Conservation (phyloP, 805 yeast genomes). For the Torulaspora gathmanii region DNA sequence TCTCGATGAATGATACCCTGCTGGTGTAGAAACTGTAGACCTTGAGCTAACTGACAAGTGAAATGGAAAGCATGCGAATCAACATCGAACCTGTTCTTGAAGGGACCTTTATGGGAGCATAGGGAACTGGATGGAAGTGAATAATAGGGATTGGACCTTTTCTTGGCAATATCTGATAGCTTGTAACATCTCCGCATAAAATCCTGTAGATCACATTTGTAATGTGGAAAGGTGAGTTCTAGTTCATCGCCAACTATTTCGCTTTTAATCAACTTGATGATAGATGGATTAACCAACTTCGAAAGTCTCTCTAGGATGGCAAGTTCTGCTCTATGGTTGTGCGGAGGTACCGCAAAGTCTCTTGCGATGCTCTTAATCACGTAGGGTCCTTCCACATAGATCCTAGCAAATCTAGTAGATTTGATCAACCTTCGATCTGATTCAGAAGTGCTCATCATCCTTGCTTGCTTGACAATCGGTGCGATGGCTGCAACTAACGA, state of each 20-base stretch:
- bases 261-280: slow-evolving; percentile 21
- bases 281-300: slow-evolving; percentile 3
- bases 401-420: slow-evolving; percentile 28
- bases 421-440: slow-evolving; percentile 12
- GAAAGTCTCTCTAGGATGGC: slow-evolving; percentile 20
- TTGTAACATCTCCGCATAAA: slow-evolving; percentile 20
- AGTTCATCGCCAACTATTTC: slow-evolving; percentile 15
- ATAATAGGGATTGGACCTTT: slow-evolving; percentile 23
- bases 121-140: slow-evolving; percentile 1
- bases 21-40: slow-evolving; percentile 75
- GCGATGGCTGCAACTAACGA: neutral
- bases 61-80: slow-evolving; percentile 39
- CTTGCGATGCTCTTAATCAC: slow-evolving; percentile 24
- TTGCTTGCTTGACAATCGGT: neutral
- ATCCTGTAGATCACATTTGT: slow-evolving; percentile 18
- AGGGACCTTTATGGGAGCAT: slow-evolving; percentile 1
- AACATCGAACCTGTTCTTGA: slow-evolving; percentile 21
- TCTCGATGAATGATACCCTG: slow-evolving; percentile 92
- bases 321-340: slow-evolving; percentile 27
- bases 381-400: slow-evolving; percentile 14
- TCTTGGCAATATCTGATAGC: slow-evolving; percentile 2
- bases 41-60: slow-evolving; percentile 66
- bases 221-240: slow-evolving; percentile 20
- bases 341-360: slow-evolving; percentile 29
- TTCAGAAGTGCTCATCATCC: neutral